Conservation (phyloP, 148 eudicot species). For the Suaeda aralocaspica region DNA sequence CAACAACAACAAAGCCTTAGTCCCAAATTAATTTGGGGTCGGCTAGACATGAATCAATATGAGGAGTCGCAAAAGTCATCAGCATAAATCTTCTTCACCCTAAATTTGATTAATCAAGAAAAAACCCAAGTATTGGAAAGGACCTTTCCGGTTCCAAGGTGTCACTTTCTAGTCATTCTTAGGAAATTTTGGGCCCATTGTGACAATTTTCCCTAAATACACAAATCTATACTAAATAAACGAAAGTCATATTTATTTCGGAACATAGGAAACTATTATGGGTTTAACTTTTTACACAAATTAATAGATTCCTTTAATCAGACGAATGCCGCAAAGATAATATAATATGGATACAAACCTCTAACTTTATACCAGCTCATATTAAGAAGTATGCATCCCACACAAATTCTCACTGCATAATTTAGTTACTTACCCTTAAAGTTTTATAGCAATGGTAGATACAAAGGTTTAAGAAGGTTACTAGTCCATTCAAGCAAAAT, state of each 20-base stretch:
- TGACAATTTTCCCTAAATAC: too few species aligned
- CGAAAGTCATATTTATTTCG: background rate
- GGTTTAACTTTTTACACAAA: background rate
- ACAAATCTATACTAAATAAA: too few species aligned
- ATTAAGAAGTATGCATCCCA: background rate
- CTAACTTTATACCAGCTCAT: background rate
- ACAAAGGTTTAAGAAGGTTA: background rate
- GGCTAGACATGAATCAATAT: too few species aligned
- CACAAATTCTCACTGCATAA: background rate
- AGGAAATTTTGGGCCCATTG: background rate
- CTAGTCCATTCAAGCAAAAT: background rate
- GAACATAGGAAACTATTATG: background rate
- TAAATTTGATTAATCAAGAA: background rate
- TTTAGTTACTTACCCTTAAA: background rate
- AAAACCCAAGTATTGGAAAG: background rate
- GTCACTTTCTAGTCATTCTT: background rate
- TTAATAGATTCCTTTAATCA: background rate
- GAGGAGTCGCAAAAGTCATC: too few species aligned
- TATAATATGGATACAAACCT: background rate
- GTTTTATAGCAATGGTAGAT: background rate
- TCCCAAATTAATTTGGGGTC: too few species aligned
- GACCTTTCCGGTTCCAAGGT: background rate
- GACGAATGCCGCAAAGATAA: background rate
- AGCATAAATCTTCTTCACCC: too few species aligned
- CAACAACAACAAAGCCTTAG: too few species aligned